These are phyloP conservation scores for Fibroporia radiculosa DNA, from an alignment of 768 basidiomycete species.

Conservation along the genomic window DNA sequence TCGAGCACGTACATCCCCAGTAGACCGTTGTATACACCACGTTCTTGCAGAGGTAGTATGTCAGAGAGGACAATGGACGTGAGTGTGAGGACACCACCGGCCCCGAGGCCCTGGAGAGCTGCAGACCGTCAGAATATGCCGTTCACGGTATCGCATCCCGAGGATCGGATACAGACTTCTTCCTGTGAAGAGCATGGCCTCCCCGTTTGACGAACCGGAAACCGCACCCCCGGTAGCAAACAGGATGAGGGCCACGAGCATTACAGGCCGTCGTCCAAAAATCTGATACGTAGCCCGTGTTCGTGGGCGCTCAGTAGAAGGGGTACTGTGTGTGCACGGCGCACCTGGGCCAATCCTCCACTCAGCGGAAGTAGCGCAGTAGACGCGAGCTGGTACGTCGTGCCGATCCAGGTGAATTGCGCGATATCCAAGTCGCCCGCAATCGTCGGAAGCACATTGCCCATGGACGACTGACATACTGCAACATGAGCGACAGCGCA, in stretches of 20 bases:
- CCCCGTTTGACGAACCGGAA: slow-evolving; percentile 28
- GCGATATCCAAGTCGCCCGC: slow-evolving; percentile 9
- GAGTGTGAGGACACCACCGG: slow-evolving; percentile 13
- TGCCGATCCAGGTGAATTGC: slow-evolving; percentile 14
- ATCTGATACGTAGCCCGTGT: slow-evolving; percentile 17
- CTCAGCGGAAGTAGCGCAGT: slow-evolving; percentile 27
- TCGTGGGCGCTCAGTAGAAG: background rate
- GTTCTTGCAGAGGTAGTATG: slow-evolving; percentile 14
- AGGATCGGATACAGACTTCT: slow-evolving; percentile 12
- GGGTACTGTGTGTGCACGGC: background rate
- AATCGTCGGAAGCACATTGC: slow-evolving; percentile 8
- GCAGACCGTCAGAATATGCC: no score
- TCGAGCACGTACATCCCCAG: slow-evolving; percentile 8
- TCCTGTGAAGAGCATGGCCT: slow-evolving; percentile 32
- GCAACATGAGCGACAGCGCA: background rate
- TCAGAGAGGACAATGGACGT: slow-evolving; percentile 15
- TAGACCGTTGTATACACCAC: slow-evolving; percentile 9
- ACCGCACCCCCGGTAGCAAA: slow-evolving; percentile 32
- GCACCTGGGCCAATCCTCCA: slow-evolving; percentile 21
- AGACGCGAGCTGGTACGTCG: slow-evolving; percentile 25
- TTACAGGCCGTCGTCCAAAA: slow-evolving; percentile 26
- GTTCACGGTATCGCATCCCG: no score
- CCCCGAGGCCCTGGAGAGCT: slow-evolving; percentile 17
- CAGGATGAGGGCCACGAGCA: slow-evolving; percentile 21
- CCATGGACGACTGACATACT: no score